A percentile compares a stretch with the other conserved stretches of the same genome.
Conservation (phyloP, 345 rosid genomes). For the Sonneratia alba region DNA sequence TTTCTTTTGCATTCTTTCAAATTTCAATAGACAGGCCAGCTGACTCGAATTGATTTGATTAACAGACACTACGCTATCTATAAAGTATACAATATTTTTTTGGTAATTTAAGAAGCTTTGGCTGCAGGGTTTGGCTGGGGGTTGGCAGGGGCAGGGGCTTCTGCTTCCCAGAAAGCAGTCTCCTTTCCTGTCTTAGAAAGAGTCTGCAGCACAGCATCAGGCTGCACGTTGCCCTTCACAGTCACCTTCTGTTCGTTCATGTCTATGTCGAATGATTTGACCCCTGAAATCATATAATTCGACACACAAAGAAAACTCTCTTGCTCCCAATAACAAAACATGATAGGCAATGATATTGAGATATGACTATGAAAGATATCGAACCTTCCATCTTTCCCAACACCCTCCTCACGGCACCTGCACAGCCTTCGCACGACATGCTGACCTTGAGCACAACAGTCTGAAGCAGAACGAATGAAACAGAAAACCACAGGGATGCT, state of each 20-base stretch:
- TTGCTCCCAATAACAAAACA: too few relatives aligned
- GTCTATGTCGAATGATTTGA: slow-evolving; percentile 68
- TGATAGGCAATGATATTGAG: too few relatives aligned
- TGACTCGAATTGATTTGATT: not conserved
- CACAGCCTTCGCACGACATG: slow-evolving; percentile 76
- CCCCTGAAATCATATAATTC: slow-evolving; percentile 32
- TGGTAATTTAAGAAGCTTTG: not conserved
- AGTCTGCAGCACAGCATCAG: slow-evolving; percentile 64
- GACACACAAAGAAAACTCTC: too few relatives aligned
- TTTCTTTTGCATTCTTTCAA: not conserved
- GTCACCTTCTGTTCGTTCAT: slow-evolving; percentile 76
- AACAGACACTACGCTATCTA: not conserved
- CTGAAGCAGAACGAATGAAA: slow-evolving; percentile 13
- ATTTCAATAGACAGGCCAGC: not conserved
- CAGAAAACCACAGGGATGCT: not conserved
- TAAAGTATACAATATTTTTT: not conserved
- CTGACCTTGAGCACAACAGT: slow-evolving; percentile 70
- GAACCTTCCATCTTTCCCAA: slow-evolving; percentile 79
- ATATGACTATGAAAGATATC: not conserved
- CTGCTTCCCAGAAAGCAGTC: slow-evolving; percentile 75
- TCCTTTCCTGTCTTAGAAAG: slow-evolving; percentile 76
- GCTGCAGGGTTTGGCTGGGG: slow-evolving; percentile 8
- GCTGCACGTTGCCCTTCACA: slow-evolving; percentile 71
- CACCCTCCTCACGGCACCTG: slow-evolving; percentile 75
- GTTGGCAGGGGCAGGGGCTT: slow-evolving; percentile 29